These are phyloP conservation scores for Penicillium griseofulvum DNA, from an alignment of 2,329 filamentous ascomycete genomes.

Conservation along the genomic window DNA sequence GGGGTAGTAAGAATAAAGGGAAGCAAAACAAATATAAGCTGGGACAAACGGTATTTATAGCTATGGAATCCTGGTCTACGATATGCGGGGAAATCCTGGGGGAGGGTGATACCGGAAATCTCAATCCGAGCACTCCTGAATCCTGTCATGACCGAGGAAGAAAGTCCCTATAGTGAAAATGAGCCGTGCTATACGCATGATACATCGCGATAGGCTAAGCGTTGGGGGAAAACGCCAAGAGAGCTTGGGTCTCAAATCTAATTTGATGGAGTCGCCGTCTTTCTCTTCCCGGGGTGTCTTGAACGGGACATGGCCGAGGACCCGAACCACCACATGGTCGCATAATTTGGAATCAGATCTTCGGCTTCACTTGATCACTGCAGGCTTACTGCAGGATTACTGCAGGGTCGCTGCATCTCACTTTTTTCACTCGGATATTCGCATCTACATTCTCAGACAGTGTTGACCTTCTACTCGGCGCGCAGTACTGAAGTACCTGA, in stretches of 20 bases:
- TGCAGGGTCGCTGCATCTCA: neutral
- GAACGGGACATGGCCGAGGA: neutral
- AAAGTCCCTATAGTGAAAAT: neutral
- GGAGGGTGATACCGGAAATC: neutral
- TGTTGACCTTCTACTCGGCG: neutral
- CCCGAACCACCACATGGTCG: neutral
- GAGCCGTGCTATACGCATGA: slow-evolving; percentile 8
- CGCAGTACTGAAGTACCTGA: neutral
- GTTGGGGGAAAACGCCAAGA: slow-evolving; percentile 15
- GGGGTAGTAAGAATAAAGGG: neutral
- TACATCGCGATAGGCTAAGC: slow-evolving; percentile 12
- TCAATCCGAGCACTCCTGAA: neutral
- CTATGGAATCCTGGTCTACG: neutral
- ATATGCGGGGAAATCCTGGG: slow-evolving; percentile 8
- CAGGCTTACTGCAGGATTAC: neutral
- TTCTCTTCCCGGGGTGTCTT: neutral
- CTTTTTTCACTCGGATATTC: neutral
- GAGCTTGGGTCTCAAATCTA: slow-evolving; percentile 18
- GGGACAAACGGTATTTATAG: slow-evolving; percentile 3
- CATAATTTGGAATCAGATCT: neutral
- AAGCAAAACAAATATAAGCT: neutral
- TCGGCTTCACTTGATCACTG: neutral
- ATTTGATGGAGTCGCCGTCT: slow-evolving; percentile 15
- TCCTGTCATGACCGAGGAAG: neutral
- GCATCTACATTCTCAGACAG: neutral